These are phyloP conservation scores for Aureococcus anophagefferens DNA, from an alignment of 108 stramenopile species.

Conservation along the genomic window DNA sequence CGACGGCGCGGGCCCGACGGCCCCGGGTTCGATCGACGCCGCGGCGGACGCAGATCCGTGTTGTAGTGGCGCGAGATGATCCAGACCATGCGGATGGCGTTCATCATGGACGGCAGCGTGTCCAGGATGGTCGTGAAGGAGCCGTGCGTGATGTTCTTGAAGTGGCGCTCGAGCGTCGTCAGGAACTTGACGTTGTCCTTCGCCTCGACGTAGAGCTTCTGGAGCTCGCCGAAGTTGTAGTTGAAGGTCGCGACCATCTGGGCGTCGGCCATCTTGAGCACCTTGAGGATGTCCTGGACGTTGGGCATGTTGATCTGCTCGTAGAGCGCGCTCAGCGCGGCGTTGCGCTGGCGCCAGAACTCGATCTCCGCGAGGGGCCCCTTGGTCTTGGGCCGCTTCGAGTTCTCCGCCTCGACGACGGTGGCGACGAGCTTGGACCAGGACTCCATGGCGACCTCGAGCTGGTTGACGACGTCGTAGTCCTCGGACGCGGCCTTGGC, in stretches of 20 bases:
- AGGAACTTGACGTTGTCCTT: slow-evolving; percentile 63
- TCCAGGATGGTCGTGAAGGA: slow-evolving; percentile 43
- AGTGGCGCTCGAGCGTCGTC: slow-evolving; percentile 58
- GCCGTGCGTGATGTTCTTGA: slow-evolving; percentile 46
- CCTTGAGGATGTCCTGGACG: slow-evolving; percentile 50
- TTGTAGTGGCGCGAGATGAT: slow-evolving; percentile 63
- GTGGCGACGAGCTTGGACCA: slow-evolving; percentile 38
- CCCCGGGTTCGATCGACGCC: neutral
- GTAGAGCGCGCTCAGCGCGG: slow-evolving; percentile 51
- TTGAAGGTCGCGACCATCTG: slow-evolving; percentile 41
- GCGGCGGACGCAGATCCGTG: slow-evolving; percentile 35
- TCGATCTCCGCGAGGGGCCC: slow-evolving; percentile 56
- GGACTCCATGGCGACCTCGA: slow-evolving; percentile 41
- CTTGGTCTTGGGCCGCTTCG: slow-evolving; percentile 15
- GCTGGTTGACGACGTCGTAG: slow-evolving; percentile 29
- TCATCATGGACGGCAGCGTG: slow-evolving; percentile 47
- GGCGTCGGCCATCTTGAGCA: slow-evolving; percentile 35
- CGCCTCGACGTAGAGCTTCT: slow-evolving; percentile 49
- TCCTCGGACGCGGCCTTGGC: slow-evolving; percentile 18
- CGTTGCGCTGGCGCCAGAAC: slow-evolving; percentile 53
- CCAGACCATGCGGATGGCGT: slow-evolving; percentile 59
- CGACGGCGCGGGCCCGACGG: no score
- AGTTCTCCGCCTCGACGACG: slow-evolving; percentile 36
- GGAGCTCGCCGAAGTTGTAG: slow-evolving; percentile 37
- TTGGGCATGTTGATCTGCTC: slow-evolving; percentile 52